Conservation (phyloP, 306 rosid genomes). For the Glycine latifolia region DNA sequence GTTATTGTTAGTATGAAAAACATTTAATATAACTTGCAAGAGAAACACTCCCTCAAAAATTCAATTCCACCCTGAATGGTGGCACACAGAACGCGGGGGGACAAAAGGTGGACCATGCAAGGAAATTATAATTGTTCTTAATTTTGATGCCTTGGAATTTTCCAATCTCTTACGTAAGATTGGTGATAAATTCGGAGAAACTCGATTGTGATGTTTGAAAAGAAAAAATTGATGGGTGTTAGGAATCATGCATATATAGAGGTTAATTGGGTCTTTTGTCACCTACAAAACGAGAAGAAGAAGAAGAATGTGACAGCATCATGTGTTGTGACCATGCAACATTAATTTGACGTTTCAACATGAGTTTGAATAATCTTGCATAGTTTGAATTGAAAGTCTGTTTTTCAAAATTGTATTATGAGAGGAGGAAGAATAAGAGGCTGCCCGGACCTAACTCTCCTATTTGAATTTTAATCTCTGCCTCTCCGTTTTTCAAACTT, state of each 20-base stretch:
- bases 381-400: constrained; percentile 25
- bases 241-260: constrained; percentile 20
- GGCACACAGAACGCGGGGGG: constrained; percentile 35
- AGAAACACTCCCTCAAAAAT: background rate
- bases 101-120: constrained; percentile 29
- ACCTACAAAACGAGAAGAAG: background rate
- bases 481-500: constrained; percentile 49
- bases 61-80: constrained; percentile 34
- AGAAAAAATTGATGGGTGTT: constrained; percentile 2
- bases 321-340: constrained; percentile 37
- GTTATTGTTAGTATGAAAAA: background rate
- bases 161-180: constrained; percentile 43
- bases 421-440: constrained; percentile 44
- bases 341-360: constrained; percentile 51
- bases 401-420: constrained; percentile 27
- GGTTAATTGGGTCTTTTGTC: constrained; percentile 9
- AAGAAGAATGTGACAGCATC: constrained; percentile 16
- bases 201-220: constrained; percentile 29
- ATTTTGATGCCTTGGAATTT: constrained; percentile 19
- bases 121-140: constrained; percentile 10
- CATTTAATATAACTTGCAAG: background rate
- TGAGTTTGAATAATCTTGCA: constrained; percentile 48
- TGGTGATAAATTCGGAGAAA: constrained; percentile 40
- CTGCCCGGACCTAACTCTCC: constrained; percentile 58
- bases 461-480: background rate